Evolutionary conservation across 495 filamentous ascomycete species (phyloP), one percentile per base, ranked within the genome.

Genomic region (Neurospora sp.): DNA sequence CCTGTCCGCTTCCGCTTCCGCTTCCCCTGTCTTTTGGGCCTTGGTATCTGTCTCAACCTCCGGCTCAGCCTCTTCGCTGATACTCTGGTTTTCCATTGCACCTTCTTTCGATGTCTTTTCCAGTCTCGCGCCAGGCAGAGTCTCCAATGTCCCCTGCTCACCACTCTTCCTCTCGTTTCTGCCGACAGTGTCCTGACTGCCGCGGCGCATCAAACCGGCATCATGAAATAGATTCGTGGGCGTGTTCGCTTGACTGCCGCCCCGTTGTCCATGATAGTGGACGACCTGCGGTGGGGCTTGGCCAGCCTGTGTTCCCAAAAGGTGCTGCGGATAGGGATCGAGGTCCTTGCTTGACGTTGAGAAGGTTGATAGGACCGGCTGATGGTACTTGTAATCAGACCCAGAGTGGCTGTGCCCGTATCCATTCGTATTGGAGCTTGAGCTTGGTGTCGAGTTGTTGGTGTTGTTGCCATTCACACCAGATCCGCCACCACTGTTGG

Each of bases 291-390:
- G 88, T 27, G 87, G 87, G 27, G 83, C 82, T 72, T 89, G 87
- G n/a, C 87, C 87, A 39, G 85, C 84, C 75, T 89, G 86, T 7
- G 81, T 83, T 16, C 87, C 88, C 7, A 89, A 78, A 5, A 89
- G 80, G 75, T 91, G 89, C 61, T 89, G 89, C 14, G 90, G 90
- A 76, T 92, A 92, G 5, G 89, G 91, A 72, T 92, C 86, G 5
- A 93, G 83, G 76, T 93, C 91, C 76, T 91, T 90, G 75, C 89
- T 91, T 38, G 89, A 92, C 14, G 91, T 93, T 12, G 91, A 92
- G 75, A 93, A 93, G 14, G 89, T 92, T 39, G 89, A 91, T 44
- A 93, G 87, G 41, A 91, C 81, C 1, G 91, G 90, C 73, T 90
- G 89, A 70, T 88, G 88, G 74, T 90, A 88, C 18, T 86, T 86